Base-by-base conservation (phyloP, 495 filamentous ascomycete genomes). In the Hyaloscypha hepaticicola region DNA sequence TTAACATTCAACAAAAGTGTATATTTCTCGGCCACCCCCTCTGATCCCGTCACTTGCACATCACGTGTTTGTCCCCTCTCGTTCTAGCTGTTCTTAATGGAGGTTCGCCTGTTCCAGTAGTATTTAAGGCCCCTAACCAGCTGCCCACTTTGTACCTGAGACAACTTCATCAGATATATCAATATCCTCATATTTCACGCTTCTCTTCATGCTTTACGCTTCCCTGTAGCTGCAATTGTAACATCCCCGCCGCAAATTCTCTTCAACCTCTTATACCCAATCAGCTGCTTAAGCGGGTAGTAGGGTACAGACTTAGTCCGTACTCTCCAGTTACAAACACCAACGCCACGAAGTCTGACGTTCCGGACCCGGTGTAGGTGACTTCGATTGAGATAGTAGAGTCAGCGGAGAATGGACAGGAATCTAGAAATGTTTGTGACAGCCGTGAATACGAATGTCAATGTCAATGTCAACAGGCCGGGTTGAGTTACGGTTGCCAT, bases 261-360 rank as follows among this genome's bases (percentile, higher is more conserved):
- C n/a, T 73, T 72, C 16, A 88, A 63, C 14, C 88, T 78, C n/a
- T 78, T 76, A 62, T 86, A 90, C 1, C 81, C 79, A 5, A 84
- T 83, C 0, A 90, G 77, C 72, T 80, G 80, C 71, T 90, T 89
- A 67, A 83, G 82, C 6, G 38, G 38, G 19, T n/a, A n/a, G n/a
- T n/a, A 14, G 88, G 86, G 58, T 83, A 76, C 5, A 87, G 88
- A 55, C 70, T 66, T 1, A 86, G 87, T 0, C 88, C 87, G 50
- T 76, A 75, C 5, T 78, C 78, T 3, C 80, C 83, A 25, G 81
- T 76, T n/a, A 80, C 63, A 70, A 87, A 90, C 0, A 75, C 75
- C 56, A 90, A 76, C 5, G 79, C 81, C 0, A 84, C 82, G 62
- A 84, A 90, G 70, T 88, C 86, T 0, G 85, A 88, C 2, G 72